Evolutionary conservation across 2,329 filamentous ascomycete genomes (phyloP), one percentile per base, ranked within the genome.

Genomic region (Leptographium wingfieldii): DNA sequence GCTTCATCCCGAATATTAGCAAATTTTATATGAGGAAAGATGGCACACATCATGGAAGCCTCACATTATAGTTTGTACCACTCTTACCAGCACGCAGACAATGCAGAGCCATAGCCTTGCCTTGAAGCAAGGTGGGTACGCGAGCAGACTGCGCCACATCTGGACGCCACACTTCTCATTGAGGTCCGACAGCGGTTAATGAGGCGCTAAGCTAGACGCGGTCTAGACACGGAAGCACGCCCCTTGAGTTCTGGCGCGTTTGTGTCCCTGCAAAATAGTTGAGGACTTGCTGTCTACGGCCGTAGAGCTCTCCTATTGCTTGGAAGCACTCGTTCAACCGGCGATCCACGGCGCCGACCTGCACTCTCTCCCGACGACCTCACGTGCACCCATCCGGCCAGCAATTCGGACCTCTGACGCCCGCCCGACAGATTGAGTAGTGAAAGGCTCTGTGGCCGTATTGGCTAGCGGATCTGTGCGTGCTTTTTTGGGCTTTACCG

Each of bases 391-490:
- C 29, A 16, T 22, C 19, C 52, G 19, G 52, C 7, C 33, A n/a
- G 19, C n/a, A 35, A 35, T 35, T 22, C 27, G 29, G 31, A 33
- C 16, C n/a, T 19, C 16, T 14, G 29, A 22, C 33, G 19, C 1
- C 14, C 46, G 14, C 25, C 7, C 25, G 31, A 5, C 55, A 6
- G 12, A 11, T 43, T 22, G 14, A 11, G 29, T 11, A 29, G 55
- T 56, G 58, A 59, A 59, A 61, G 61, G 63, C 55, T 33, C 59
- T 60, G 59, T 56, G 58, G 62, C 61, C 59, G 59, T 35, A 57
- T 56, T 38, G 60, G 56, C 55, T 63, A 48, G 58, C 60, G 19
- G 56, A 31, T 27, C 49, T 27, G 49, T 31, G 29, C 49, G 25
- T 52, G 25, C n/a, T 14, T 25, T 40, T 25, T 38, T 52, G 12